These are phyloP conservation scores for Theobroma grandiflorum DNA, from an alignment of 441 rosid species.

Conservation along the genomic window DNA sequence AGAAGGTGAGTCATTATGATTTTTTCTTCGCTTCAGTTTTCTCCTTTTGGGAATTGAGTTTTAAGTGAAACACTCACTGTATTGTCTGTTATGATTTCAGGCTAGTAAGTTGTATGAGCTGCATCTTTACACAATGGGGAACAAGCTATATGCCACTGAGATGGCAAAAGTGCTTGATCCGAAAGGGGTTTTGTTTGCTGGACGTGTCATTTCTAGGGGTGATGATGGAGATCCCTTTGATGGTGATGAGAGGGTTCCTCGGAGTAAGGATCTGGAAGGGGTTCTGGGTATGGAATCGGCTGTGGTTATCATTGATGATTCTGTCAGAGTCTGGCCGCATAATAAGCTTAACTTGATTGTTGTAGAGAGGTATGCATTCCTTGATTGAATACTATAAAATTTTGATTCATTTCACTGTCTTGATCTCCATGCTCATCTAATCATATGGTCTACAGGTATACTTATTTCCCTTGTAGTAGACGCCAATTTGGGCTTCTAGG, in stretches of 20 bases:
- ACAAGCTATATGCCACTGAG: constrained; percentile 97
- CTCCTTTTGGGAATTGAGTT: constrained; percentile 15
- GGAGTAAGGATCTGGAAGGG: constrained; percentile 98
- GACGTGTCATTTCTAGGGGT: constrained; percentile 96
- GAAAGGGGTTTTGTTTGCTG: constrained; percentile 80
- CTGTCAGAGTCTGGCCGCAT: constrained; percentile 98
- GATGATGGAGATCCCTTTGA: constrained; percentile 89
- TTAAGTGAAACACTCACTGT: constrained; percentile 25
- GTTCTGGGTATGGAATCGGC: constrained; percentile 98
- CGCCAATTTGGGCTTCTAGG: constrained; percentile 97
- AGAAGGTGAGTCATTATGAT: constrained; percentile 58
- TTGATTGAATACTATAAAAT: constrained; percentile 13
- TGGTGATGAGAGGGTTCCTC: constrained; percentile 91
- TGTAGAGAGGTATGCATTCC: constrained; percentile 77
- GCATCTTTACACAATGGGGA: constrained; percentile 99
- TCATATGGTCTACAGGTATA: constrained; percentile 65
- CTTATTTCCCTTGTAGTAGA: constrained; percentile 95
- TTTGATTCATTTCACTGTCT: constrained; percentile 1
- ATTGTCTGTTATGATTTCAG: constrained; percentile 49
- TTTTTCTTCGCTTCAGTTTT: constrained; percentile 13
- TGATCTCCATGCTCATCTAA: constrained; percentile 14
- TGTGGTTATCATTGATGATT: constrained; percentile 95
- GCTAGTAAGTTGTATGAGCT: constrained; percentile 89
- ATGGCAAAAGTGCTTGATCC: constrained; percentile 99
- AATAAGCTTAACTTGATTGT: constrained; percentile 88